These are phyloP conservation scores for Prillingera fragicola DNA, from an alignment of 1,284 basidiomycete genomes.

Conservation along the genomic window DNA sequence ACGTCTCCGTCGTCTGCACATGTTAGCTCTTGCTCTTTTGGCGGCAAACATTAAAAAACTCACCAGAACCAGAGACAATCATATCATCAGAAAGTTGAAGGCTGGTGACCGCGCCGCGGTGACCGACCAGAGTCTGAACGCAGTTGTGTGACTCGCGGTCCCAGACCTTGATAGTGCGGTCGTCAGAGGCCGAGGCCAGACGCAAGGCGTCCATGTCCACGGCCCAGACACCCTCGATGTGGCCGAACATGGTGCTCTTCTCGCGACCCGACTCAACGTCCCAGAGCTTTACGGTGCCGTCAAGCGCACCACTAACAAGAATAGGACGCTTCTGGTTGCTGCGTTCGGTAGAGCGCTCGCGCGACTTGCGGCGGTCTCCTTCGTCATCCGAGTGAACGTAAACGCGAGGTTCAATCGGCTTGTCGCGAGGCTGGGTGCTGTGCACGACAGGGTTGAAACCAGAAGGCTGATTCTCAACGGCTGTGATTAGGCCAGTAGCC, in stretches of 20 bases:
- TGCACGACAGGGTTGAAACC: conserved; percentile 29
- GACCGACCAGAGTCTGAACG: conserved; percentile 85
- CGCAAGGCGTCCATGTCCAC: conserved; percentile 88
- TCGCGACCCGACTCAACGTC: conserved; percentile 82
- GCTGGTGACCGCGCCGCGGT: conserved; percentile 88
- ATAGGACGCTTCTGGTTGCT: conserved; percentile 55
- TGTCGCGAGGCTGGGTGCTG: conserved; percentile 8
- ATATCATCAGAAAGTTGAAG: conserved; percentile 89
- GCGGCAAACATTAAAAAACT: conserved; percentile 49
- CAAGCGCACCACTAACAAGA: conserved; percentile 82
- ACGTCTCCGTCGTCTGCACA: conserved; percentile 40
- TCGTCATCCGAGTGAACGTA: conserved; percentile 32
- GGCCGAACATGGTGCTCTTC: conserved; percentile 79
- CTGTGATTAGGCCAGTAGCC: neutral
- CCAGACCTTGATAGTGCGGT: conserved; percentile 63
- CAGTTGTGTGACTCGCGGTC: conserved; percentile 83
- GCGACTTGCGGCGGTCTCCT: neutral
- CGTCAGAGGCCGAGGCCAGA: conserved; percentile 82
- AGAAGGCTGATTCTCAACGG: neutral
- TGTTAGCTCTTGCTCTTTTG: neutral
- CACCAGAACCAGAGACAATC: conserved; percentile 90
- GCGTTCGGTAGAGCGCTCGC: conserved; percentile 1
- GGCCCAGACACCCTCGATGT: conserved; percentile 92
- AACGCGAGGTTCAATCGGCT: conserved; percentile 28
- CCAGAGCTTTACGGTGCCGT: conserved; percentile 97